Conservation (phyloP, 164 flowering plant species). For the Umbellularia californica region DNA sequence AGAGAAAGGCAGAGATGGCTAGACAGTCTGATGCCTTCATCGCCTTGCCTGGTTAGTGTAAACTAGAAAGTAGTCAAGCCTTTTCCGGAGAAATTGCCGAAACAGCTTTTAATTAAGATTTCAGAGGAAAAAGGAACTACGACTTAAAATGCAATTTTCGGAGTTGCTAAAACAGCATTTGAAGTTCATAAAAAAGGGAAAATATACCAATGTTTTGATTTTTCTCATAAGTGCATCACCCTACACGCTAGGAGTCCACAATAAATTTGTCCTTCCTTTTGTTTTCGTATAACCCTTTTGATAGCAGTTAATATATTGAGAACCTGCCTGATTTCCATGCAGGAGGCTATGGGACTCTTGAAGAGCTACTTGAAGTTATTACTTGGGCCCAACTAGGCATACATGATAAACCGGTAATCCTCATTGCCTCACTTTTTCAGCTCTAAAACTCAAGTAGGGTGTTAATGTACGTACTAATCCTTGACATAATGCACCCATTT, state of each 20-base stretch:
- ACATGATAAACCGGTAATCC: conserved; percentile 62
- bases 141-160: background rate
- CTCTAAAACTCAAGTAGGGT: too few relatives aligned
- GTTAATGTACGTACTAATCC: background rate
- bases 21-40: conserved; percentile 97
- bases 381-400: conserved; percentile 79
- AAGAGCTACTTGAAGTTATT: conserved; percentile 66
- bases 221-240: too few relatives aligned
- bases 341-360: conserved; percentile 78
- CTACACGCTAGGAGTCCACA: background rate
- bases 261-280: too few relatives aligned
- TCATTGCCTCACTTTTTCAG: background rate
- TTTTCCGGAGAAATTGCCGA: background rate
- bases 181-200: background rate
- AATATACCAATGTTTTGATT: background rate
- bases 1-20: conserved; percentile 99
- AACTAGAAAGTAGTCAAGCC: background rate
- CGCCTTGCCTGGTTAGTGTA: conserved; percentile 89
- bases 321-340: conserved; percentile 2
- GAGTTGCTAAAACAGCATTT: background rate
- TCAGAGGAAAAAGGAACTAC: background rate
- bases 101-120: background rate
- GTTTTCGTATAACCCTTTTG: background rate
- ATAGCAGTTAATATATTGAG: background rate
- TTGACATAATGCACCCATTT: background rate